Base-by-base conservation (phyloP, 169 alveolate genomes). In the Eimeria necatrix region DNA sequence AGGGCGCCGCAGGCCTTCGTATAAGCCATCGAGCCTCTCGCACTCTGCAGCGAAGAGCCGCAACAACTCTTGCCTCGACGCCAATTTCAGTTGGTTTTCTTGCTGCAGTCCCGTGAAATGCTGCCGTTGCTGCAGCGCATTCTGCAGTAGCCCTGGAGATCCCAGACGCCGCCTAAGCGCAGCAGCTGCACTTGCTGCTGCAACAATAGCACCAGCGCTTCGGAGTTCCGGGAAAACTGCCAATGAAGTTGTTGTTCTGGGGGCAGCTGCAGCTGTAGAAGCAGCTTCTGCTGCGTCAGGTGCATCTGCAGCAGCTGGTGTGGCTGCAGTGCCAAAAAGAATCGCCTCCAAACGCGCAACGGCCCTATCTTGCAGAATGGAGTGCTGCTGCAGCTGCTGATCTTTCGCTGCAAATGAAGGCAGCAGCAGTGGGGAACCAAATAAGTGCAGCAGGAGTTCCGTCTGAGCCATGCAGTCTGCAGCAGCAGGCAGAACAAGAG, bases 371-470 rank as follows among this genome's bases (percentile, higher is more conserved):
- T 14, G 32, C 46, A 68, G 14, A 0, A 16, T n/a, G 12, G 12
- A 24, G 78, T 24, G n/a, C 78, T 68, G 78, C 78, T 68, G 78
- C 78, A 3, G 78, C 78, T 68, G 78, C 78, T 68, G 78, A 18
- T 24, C 80, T 8, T 24, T 24, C 24, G 46, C 41, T 14, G 22
- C 22, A 24, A n/a, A 70, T 18, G 80, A 70, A 18, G 80, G 80
- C 80, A 70, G 80, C 80, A 70, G 80, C 80, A 70, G 80, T 22
- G 80, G 80, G 49, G 32, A 24, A 22, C 80, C 80, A 70, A 70
- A 70, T 22, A 70, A 14, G 41, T 70, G 80, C 80, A 70, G 80
- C 24, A 70, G 80, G 48, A 70, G 41, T 22, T 70, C 80, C 80
- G 48, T n/a, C 80, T 70, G 80, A 1, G n/a, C 80, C 80, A 70